These are phyloP conservation scores for Pythium utonaiense DNA, from an alignment of 352 stramenopile species.

Conservation along the genomic window DNA sequence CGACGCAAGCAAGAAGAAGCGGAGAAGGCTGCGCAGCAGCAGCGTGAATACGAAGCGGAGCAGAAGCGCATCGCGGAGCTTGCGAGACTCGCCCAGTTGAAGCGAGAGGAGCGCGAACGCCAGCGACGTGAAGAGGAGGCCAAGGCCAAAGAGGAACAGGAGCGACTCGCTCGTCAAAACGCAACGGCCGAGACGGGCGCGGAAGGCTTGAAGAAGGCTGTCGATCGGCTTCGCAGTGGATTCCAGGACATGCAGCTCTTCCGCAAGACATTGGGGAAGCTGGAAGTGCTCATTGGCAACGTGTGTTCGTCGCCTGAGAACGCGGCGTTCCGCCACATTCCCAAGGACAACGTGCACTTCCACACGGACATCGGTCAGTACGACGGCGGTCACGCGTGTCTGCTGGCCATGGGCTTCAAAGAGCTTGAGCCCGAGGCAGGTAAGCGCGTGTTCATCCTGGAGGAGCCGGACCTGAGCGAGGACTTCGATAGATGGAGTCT, in stretches of 20 bases:
- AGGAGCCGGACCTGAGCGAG: conserved; percentile 70
- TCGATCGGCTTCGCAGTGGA: conserved; percentile 41
- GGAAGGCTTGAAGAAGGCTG: conserved; percentile 36
- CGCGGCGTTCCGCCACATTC: conserved; percentile 62
- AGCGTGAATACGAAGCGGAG: conserved; percentile 28
- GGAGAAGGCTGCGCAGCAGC: conserved; percentile 13
- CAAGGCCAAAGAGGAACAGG: conserved; percentile 20
- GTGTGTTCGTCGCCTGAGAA: conserved; percentile 75
- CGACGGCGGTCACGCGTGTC: conserved; percentile 48
- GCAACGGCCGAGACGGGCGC: conserved; percentile 34
- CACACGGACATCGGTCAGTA: conserved; percentile 64
- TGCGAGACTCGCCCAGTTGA: conserved; percentile 49
- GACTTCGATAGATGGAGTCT: conserved; percentile 78
- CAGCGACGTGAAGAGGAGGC: conserved; percentile 21
- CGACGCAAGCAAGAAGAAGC: conserved; percentile 1
- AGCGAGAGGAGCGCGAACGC: conserved; percentile 40
- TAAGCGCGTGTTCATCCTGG: conserved; percentile 55
- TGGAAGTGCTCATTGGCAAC: conserved; percentile 51
- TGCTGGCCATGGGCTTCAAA: conserved; percentile 72
- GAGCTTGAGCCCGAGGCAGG: conserved; percentile 48
- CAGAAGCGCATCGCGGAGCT: conserved; percentile 37
- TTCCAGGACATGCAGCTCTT: conserved; percentile 21
- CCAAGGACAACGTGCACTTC: conserved; percentile 68
- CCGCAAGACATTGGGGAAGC: conserved; percentile 41
- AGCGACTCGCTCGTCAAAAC: conserved; percentile 30